phyloP scores from a whole-genome alignment of 23 red algal species.

The Chondrus crispus region DNA sequence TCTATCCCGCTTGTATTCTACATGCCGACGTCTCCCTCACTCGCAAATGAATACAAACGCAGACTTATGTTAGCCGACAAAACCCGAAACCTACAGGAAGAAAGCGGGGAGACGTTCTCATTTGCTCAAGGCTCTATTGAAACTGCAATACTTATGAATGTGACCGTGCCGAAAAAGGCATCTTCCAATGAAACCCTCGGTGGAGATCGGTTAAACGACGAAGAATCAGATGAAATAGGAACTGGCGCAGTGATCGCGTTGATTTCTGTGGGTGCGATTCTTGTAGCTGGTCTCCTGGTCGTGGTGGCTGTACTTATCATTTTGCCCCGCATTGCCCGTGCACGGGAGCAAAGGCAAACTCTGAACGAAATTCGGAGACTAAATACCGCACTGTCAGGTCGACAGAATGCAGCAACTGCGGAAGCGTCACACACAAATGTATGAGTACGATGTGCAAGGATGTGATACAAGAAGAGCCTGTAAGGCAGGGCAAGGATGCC shows the following conservation, averaged over 20 bases:
- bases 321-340: not conserved
- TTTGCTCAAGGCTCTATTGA: not conserved
- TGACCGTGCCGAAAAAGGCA: not conserved
- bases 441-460: not conserved
- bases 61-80: not conserved
- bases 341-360: not conserved
- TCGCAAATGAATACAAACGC: not conserved
- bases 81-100: not conserved
- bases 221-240: not conserved
- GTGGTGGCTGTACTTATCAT: not conserved
- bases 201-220: not conserved
- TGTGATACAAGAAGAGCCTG: not conserved
- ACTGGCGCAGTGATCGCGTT: not conserved
- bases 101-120: not conserved
- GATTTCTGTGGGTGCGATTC: not conserved
- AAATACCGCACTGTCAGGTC: too few species aligned
- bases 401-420: too few species aligned
- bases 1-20: conserved; percentile 6
- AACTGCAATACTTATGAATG: not conserved
- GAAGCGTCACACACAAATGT: too few species aligned
- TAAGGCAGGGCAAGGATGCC: not conserved
- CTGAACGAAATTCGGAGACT: too few species aligned
- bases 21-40: not conserved
- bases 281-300: not conserved
- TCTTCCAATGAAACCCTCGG: not conserved